These are phyloP conservation scores for Dryas octopetala DNA, from an alignment of 306 rosid genomes.

Conservation along the genomic window DNA sequence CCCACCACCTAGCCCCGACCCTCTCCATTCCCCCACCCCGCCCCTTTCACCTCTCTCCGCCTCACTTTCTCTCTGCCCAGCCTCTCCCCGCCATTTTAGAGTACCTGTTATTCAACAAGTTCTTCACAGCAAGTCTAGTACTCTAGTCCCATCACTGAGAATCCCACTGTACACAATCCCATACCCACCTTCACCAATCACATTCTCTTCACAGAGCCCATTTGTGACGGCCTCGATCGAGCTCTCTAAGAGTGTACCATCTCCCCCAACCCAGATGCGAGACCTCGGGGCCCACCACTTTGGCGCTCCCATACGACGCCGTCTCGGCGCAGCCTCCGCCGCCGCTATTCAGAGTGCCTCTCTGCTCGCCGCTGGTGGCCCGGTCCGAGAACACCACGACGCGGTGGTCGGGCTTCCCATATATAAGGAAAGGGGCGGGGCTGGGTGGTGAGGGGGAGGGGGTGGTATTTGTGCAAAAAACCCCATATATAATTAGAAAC, in stretches of 20 bases:
- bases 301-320: constrained; percentile 52
- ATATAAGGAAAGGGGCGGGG: no score
- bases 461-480: no score
- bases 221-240: constrained; percentile 75
- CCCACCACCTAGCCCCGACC: no score
- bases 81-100: no score
- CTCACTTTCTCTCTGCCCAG: no score
- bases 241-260: constrained; percentile 90
- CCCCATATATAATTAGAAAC: no score
- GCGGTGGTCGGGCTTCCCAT: constrained; percentile 62
- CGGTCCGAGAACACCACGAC: constrained; percentile 69
- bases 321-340: constrained; percentile 34
- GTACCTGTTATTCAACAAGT: constrained; percentile 92
- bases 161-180: constrained; percentile 85
- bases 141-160: constrained; percentile 71
- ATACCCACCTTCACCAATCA: constrained; percentile 96
- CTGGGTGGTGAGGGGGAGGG: no score
- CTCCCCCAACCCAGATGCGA: constrained; percentile 98
- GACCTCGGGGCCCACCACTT: constrained; percentile 81
- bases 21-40: no score
- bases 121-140: constrained; percentile 81
- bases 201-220: constrained; percentile 74
- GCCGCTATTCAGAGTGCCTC: constrained; percentile 40
- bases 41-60: no score
- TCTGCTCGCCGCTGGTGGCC: constrained; percentile 81